Evolutionary conservation across 768 basidiomycete species (phyloP), one percentile per base, ranked within the genome.

Genomic region (Russula virescens): DNA sequence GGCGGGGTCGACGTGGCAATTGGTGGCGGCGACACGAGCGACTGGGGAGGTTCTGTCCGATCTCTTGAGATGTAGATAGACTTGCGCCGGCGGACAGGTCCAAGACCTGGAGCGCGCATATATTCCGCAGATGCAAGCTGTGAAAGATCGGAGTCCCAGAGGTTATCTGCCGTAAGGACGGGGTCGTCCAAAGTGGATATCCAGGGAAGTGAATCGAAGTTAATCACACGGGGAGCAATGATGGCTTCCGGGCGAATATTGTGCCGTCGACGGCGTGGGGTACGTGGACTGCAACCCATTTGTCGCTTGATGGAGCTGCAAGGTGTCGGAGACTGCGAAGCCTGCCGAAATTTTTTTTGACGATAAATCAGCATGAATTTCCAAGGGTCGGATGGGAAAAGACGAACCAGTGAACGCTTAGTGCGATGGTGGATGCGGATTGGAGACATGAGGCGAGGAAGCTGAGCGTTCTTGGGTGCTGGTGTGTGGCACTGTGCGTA

Each of bases 171-270:
- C 53, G 58, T 66, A 59, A 55, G 46, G 23, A 54, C 47, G 18
- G 64, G 65, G 55, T 59, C 61, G 10, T 55, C 56, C 35, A 68
- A 61, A 23, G 67, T 50, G 53, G 65, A 66, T 28, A 66, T 60
- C 67, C 67, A 68, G 49, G 67, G 65, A 26, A 68, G 67, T 19
- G 66, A 60, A 58, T 66, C 67, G 40, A 68, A 66, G 51, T 56
- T 58, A 46, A 60, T 47, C n/a, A 58, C 51, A 43, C 65, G 54
- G 10, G 55, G 55, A 2, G 52, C 56, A 40, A 61, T 51, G 16
- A 65, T 54, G 21, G 40, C 54, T 40, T 56, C 60, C 11, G 65
- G 23, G 8, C 58, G 65, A 10, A 62, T 59, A 31, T 56, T 55
- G 53, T 68, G 65, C 38, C 67, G 67, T 21, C 64, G 65, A 45